Evolutionary conservation across 257 asterid genomes (phyloP).

Genomic region (Solanum clarkiae): DNA sequence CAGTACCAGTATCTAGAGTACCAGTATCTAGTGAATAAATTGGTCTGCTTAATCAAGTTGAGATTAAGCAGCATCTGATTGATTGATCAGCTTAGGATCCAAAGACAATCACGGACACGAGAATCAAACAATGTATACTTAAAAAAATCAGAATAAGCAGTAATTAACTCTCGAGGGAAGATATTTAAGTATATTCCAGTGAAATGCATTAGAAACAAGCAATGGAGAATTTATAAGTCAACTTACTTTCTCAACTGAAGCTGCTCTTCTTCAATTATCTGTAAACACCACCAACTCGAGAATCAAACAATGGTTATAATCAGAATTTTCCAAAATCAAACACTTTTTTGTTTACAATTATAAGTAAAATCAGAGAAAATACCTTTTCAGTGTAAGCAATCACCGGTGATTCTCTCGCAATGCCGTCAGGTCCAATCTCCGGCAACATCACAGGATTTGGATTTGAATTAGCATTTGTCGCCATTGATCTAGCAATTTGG

Average conservation of each 20-base stretch:
- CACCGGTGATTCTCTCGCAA: conserved; percentile 63
- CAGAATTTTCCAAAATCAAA: not conserved
- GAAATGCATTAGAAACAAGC: not conserved
- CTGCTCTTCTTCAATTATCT: conserved; percentile 84
- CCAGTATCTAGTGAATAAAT: not conserved
- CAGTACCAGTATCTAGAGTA: not conserved
- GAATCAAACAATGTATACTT: not conserved
- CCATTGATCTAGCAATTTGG: conserved; percentile 20
- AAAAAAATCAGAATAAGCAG: not conserved
- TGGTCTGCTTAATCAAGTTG: not conserved
- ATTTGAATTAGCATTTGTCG: conserved; percentile 12
- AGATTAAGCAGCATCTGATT: not conserved
- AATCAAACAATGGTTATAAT: not conserved
- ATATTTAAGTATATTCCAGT: not conserved
- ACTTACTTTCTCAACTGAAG: conserved; percentile 83
- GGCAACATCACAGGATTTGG: conserved; percentile 24
- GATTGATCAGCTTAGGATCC: not conserved
- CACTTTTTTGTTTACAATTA: not conserved
- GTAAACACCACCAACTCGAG: conserved; percentile 1
- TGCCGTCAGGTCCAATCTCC: conserved; percentile 96
- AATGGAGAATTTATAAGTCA: not conserved
- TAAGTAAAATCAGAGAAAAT: not conserved
- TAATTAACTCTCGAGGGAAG: not conserved
- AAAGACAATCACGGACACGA: not conserved
- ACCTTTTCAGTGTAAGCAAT: conserved; percentile 94